Conservation (phyloP, 2,329 filamentous ascomycete species). For the Fusarium dlaminii region DNA sequence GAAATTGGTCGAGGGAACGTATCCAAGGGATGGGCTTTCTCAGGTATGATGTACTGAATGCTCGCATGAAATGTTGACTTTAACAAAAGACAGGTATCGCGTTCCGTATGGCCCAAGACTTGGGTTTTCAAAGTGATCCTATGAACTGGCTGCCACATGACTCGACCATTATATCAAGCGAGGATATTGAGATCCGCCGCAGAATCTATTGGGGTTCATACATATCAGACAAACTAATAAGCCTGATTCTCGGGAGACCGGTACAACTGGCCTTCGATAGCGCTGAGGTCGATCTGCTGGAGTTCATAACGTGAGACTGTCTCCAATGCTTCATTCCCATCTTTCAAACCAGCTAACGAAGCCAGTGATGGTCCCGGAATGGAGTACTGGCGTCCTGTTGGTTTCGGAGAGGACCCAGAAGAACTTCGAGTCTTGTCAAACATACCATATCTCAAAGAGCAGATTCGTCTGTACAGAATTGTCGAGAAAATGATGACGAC, state of each 20-base stretch:
- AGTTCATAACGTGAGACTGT: neutral
- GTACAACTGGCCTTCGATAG: neutral
- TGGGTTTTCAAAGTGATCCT: neutral
- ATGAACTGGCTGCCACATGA: neutral
- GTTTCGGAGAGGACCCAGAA: neutral
- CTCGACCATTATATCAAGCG: neutral
- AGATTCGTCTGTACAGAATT: neutral
- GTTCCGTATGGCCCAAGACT: neutral
- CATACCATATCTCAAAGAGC: slow-evolving; percentile 1
- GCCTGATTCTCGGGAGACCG: neutral
- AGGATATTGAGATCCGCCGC: neutral
- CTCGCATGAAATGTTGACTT: accelerated
- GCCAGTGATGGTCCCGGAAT: neutral
- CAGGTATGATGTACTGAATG: accelerated
- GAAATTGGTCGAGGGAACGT: neutral
- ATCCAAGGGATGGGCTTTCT: neutral
- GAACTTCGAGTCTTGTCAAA: neutral
- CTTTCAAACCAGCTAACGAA: neutral
- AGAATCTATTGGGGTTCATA: slow-evolving; percentile 2
- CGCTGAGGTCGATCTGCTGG: neutral
- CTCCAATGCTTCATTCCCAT: accelerated
- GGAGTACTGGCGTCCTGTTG: neutral
- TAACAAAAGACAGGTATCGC: neutral
- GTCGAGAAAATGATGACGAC: slow-evolving; percentile 1
- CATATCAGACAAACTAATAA: neutral